Base-by-base conservation (phyloP, 495 filamentous ascomycete genomes). In the Aspergillus hancockii region DNA sequence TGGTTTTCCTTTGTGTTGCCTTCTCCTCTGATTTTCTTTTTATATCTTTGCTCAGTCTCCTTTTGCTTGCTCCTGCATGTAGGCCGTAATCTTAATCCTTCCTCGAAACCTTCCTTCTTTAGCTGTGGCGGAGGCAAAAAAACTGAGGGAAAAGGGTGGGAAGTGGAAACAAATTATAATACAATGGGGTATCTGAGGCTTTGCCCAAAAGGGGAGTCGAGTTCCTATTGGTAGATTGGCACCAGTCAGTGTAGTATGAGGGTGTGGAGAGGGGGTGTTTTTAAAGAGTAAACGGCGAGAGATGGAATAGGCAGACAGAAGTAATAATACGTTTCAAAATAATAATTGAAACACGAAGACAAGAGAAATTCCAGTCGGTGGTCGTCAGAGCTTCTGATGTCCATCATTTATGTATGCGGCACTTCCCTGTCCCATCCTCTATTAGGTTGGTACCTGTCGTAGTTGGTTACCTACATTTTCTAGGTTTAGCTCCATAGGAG, bases 121-220 rank as follows among this genome's bases (percentile, higher is more conserved):
- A 58, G 54, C 43, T 30, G 62, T 64, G 62, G 62, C 57, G 56
- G 56, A 64, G 57, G 61, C 61, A 47, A 57, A 59, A 40, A 32
- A 38, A 22, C 28, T 49, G 12, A 19, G 40, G 38, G 52, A 18
- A n/a, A 55, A 54, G 12, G 40, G 38, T 64, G 62, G 57, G 53
- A 57, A 60, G 57, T 59, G 61, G 61, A 43, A 41, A 55, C 61
- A 25, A 21, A 21, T 25, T 54, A 34, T 28, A 40, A 22, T 57
- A 57, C 52, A 54, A 63, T 59, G 61, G 61, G 30, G 61, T 41
- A 59, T n/a, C 49, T 59, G 61, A 63, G 52, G 55, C 61, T 63
- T 63, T 59, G 61, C 61, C 59, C 34, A 63, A 57, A 63, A 50
- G 53, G 53, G 57, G 53, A 55, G 53, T n/a, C 10, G 36, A 21